phyloP scores from a whole-genome alignment of 2,329 filamentous ascomycete genomes.

The Atkinsonella texensis region DNA sequence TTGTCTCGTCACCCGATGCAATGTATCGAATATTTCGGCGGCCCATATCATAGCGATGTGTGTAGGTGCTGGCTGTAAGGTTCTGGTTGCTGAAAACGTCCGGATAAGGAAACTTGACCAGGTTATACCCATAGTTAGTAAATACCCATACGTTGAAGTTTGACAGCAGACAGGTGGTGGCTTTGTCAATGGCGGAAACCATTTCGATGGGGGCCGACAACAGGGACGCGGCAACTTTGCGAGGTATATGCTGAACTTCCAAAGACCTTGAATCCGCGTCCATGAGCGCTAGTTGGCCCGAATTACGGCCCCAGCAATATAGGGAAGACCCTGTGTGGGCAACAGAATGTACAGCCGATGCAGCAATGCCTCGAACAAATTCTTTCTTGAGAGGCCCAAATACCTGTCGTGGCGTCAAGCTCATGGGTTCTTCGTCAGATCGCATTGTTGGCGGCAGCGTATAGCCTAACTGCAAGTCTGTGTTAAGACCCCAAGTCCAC shows the following conservation, averaged over 20 bases:
- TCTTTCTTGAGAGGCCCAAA: conserved; percentile 89
- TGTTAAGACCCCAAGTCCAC: conserved; percentile 90
- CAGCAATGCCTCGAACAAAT: conserved; percentile 65
- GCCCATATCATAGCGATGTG: conserved; percentile 43
- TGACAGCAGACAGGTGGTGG: conserved; percentile 73
- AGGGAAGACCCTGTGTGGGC: conserved; percentile 71
- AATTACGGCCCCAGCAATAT: conserved; percentile 91
- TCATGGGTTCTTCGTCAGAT: conserved; percentile 74
- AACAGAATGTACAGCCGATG: conserved; percentile 84
- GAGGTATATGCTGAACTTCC: conserved; percentile 67
- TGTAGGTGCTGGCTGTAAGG: conserved; percentile 47
- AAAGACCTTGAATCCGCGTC: conserved; percentile 90
- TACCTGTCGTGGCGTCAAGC: conserved; percentile 71
- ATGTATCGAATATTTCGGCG: conserved; percentile 63
- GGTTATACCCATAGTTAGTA: conserved; percentile 91
- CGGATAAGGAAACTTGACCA: conserved; percentile 64
- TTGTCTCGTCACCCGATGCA: conserved; percentile 77
- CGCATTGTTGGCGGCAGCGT: conserved; percentile 52
- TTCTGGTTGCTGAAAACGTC: conserved; percentile 62
- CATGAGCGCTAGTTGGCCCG: conserved; percentile 85
- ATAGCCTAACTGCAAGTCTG: conserved; percentile 77
- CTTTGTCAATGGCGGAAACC: conserved; percentile 80
- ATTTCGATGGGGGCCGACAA: conserved; percentile 55
- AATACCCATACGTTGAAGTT: conserved; percentile 89
- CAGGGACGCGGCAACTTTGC: conserved; percentile 78